Base-by-base conservation (phyloP, 371 early-diverging fungal genomes). In the Rhizopus stolonifer region DNA sequence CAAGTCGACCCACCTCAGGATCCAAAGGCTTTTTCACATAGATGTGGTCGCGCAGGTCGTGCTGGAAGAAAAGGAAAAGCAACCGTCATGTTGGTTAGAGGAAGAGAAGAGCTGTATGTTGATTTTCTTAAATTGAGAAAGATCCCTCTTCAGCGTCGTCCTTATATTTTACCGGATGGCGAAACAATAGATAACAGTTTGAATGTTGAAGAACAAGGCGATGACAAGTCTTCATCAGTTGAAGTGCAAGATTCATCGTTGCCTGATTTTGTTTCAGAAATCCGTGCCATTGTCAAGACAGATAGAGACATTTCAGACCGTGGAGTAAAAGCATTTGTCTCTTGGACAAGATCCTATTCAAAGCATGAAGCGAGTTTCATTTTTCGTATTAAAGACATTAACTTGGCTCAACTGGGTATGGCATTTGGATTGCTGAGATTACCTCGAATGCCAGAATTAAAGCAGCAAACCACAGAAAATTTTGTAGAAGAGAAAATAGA, bases 31-130 rank as follows among this genome's bases (percentile, higher is more conserved):
- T 98, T 99, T 67, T 81, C 95, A 0, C 99, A 99, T 79, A 82
- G 99, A n/a, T 96, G 96, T 65, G 99, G 99, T 6, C 83, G 99
- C 55, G 95, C 99, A 0, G 99, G 95, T 5, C 79, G 99, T 44
- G 88, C 89, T 9, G 99, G 98, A 1, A 79, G 90, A 21, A 70
- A 78, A 22, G 99, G 99, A 10, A 81, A 80, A 38, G 95, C 98
- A 3, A 77, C 96, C 0, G 88, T 93, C 9, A 84, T 95, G 21
- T 71, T 97, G 43, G 81, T 77, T 6, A 73, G 73, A 18, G 85
- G 90, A 6, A 71, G 86, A n/a, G 98, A 98, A 62, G 95, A 92
- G 49, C 78, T 92, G 1, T 97, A 94, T 71, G 81, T 92, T 9
- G 87, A 86, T 29, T 95, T 96, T 54, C 59, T 96, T 60, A 76